A percentile compares a stretch with the other conserved stretches of the same genome.
Conservation (phyloP, 2,329 filamentous ascomycete genomes). For the Botrytis pseudocinerea region DNA sequence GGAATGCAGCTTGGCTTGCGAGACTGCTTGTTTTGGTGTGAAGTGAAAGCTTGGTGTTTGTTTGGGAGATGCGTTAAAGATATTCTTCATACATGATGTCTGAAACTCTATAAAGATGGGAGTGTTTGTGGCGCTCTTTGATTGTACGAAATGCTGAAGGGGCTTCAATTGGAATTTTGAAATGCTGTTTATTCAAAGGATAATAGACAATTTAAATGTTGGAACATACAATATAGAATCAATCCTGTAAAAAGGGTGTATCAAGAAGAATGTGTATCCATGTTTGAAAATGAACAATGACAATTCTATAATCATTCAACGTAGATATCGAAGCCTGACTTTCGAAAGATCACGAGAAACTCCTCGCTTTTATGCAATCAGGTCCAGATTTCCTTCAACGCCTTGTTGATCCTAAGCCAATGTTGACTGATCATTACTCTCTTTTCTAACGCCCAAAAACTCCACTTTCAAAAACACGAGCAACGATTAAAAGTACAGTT, state of each 20-base stretch:
- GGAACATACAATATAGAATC: neutral
- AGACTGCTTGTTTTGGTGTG: neutral
- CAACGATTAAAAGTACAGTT: constrained; percentile 7
- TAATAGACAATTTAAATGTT: neutral
- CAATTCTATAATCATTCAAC: neutral
- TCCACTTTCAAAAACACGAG: constrained; percentile 6
- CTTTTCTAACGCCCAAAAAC: constrained; percentile 13
- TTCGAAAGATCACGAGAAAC: constrained; percentile 19
- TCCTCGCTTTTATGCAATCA: constrained; percentile 10
- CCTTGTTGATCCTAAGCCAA: constrained; percentile 16
- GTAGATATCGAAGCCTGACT: constrained; percentile 13
- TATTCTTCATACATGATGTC: neutral
- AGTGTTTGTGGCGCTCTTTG: neutral
- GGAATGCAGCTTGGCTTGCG: neutral
- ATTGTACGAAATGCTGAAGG: neutral
- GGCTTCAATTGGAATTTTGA: neutral
- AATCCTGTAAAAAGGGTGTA: neutral
- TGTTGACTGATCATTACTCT: constrained; percentile 3
- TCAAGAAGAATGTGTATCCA: neutral
- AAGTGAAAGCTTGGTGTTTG: neutral
- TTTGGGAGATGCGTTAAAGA: neutral
- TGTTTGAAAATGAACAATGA: neutral
- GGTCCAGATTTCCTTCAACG: neutral
- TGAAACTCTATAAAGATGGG: neutral
- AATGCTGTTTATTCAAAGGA: neutral